Base-by-base conservation (phyloP, 805 yeast species). In the Cyberlindnera samutprakarnensis region DNA sequence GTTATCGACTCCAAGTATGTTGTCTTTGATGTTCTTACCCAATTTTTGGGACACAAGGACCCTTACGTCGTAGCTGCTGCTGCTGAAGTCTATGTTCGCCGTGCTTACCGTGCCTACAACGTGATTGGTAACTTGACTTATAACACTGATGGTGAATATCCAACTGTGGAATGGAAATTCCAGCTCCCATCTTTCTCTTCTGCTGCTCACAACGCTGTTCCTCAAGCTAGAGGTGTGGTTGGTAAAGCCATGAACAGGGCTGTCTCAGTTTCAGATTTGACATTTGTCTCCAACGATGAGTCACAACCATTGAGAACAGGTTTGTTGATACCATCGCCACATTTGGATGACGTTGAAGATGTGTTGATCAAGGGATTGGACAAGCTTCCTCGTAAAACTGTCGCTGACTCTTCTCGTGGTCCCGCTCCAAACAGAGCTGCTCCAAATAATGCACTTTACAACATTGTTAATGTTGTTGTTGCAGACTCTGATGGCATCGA, bases 91-190 rank as follows among this genome's bases (percentile, higher is more conserved):
- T 92, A 92, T 59, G 79, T 88, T 38, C 81, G 97, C 59, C 81
- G 98, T 59, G 94, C 97, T 27, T 92, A 88, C 68, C 78, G 97
- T 53, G 97, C 97, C 23, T 92, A 94, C 64, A 79, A 86, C 25
- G 79, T 92, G 40, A 78, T 92, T 40, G 79, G 84, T 34, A 81
- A 78, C 42, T 72, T 94, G 33, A 62, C 66, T 33, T 84, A 85
- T 51, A 73, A 70, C 41, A 67, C 59, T 33, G 68, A 72, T 20
- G 46, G 58, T 16, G 71, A 67, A 7, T 61, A 64, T 26, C 94
- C 96, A 24, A 70, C 82, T 34, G 72, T 87, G 40, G 80, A 84
- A 42, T 88, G 95, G 95, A 74, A 74, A 47, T 88, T 88, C 71
- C 85, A 81, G 58, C 66, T 88, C 47, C 95, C 95, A 38, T 69